These are phyloP conservation scores for Boletus eberwhitei DNA, from an alignment of 768 basidiomycete genomes.

Conservation along the genomic window DNA sequence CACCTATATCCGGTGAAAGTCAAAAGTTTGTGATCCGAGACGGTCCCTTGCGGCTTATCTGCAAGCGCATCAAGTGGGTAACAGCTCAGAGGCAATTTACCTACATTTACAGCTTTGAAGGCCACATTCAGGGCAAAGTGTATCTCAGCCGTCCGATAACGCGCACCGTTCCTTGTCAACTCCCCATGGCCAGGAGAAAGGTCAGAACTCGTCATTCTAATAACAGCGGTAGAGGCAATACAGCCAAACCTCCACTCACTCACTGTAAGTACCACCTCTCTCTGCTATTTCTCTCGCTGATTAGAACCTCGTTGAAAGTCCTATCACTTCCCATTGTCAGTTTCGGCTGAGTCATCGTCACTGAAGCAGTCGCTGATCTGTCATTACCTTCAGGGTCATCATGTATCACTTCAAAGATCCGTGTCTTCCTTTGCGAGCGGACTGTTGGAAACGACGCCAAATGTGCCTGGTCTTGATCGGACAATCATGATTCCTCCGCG, in stretches of 20 bases:
- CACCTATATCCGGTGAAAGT: neutral
- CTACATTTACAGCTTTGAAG: neutral
- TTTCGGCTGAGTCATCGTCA: slow-evolving; percentile 18
- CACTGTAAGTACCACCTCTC: slow-evolving; percentile 22
- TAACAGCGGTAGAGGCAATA: neutral
- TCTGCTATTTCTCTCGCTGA: slow-evolving; percentile 1
- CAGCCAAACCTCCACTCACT: slow-evolving; percentile 16
- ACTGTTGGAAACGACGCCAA: slow-evolving; percentile 25
- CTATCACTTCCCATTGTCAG: slow-evolving; percentile 32
- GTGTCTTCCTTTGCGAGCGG: slow-evolving; percentile 37
- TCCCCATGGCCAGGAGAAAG: slow-evolving; percentile 13
- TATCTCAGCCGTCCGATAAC: neutral
- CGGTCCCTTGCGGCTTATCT: neutral
- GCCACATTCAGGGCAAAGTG: neutral
- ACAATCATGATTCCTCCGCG: slow-evolving; percentile 54
- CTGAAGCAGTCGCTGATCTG: neutral
- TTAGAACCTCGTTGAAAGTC: slow-evolving; percentile 17
- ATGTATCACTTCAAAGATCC: slow-evolving; percentile 34
- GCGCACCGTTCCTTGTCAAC: neutral
- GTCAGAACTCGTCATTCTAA: slow-evolving; percentile 1
- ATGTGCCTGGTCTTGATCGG: slow-evolving; percentile 51
- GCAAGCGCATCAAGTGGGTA: neutral
- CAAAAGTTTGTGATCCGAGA: slow-evolving; percentile 11
- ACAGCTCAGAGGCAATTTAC: neutral
- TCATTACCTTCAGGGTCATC: slow-evolving; percentile 35